Evolutionary conservation across 2,329 filamentous ascomycete genomes (phyloP).

Genomic region (Corniculantispora saksenae): DNA sequence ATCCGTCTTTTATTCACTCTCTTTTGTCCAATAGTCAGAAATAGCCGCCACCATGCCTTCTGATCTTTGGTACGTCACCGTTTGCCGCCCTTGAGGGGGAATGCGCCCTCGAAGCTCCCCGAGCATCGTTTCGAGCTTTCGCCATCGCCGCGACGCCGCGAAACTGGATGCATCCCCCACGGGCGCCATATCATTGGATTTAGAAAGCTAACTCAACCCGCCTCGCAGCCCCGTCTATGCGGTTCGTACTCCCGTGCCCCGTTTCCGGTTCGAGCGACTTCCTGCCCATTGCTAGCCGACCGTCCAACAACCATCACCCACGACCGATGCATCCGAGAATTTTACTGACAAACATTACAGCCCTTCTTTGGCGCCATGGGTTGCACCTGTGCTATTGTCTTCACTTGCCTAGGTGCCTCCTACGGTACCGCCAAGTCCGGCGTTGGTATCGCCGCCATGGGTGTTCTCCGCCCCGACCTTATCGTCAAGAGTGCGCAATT

Average conservation of each 20-base stretch:
- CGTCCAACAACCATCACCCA: not conserved
- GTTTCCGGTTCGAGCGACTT: conserved; percentile 15
- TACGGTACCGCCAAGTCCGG: conserved; percentile 99
- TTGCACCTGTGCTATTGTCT: conserved; percentile 94
- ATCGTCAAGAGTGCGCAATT: conserved; percentile 92
- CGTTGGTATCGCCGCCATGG: conserved; percentile 97
- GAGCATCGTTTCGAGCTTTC: conserved; percentile 23
- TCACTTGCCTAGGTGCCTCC: conserved; percentile 93
- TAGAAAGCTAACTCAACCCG: conserved; percentile 45
- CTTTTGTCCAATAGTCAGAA: conserved; percentile 25
- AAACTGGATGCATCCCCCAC: not conserved
- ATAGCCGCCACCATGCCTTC: conserved; percentile 66
- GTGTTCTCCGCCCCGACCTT: conserved; percentile 94
- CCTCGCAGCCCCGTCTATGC: conserved; percentile 87
- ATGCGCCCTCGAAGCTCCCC: conserved; percentile 20
- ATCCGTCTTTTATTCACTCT: conserved; percentile 19
- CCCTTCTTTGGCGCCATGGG: conserved; percentile 98
- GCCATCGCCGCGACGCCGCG: conserved; percentile 9
- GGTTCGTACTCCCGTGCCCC: conserved; percentile 66
- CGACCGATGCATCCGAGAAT: not conserved
- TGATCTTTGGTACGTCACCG: conserved; percentile 74
- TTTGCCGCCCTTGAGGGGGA: conserved; percentile 23
- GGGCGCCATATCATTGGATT: not conserved
- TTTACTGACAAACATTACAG: conserved; percentile 43
- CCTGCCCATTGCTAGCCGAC: conserved; percentile 1